These are phyloP conservation scores for Tillandsia fasciculata DNA, from an alignment of 176 grass and related monocot species.

Conservation along the genomic window DNA sequence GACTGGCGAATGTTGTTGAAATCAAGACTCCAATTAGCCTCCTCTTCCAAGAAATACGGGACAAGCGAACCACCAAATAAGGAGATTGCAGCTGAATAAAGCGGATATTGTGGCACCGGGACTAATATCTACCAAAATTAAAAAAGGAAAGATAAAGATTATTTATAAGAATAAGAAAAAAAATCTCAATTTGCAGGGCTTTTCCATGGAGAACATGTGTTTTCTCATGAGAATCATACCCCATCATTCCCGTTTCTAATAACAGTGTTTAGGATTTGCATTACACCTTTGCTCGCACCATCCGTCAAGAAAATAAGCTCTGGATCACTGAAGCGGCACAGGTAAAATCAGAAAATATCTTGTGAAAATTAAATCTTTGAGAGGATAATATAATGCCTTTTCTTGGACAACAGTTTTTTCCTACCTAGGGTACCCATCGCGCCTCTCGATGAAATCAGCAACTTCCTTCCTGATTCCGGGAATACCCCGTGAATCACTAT, in stretches of 20 bases:
- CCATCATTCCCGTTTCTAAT: slow-evolving; percentile 87
- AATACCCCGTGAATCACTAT: slow-evolving; percentile 95
- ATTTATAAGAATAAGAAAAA: background rate
- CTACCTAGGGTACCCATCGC: slow-evolving; percentile 95
- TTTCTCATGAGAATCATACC: slow-evolving; percentile 30
- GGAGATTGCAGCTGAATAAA: slow-evolving; percentile 91
- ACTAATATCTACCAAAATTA: slow-evolving; percentile 70
- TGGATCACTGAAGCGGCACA: slow-evolving; percentile 53
- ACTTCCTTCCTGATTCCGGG: slow-evolving; percentile 93
- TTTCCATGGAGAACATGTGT: background rate
- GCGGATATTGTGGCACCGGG: slow-evolving; percentile 96
- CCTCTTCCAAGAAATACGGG: slow-evolving; percentile 92
- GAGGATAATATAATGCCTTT: background rate
- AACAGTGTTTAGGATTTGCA: slow-evolving; percentile 79
- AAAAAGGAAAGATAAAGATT: slow-evolving; percentile 14
- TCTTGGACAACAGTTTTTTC: background rate
- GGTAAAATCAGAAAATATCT: slow-evolving; percentile 5
- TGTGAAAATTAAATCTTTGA: background rate
- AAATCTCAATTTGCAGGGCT: background rate
- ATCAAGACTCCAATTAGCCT: slow-evolving; percentile 90
- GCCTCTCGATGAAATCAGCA: slow-evolving; percentile 81
- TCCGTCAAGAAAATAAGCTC: slow-evolving; percentile 93
- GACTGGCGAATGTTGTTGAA: slow-evolving; percentile 48
- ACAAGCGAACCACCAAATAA: slow-evolving; percentile 83
- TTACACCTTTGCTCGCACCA: slow-evolving; percentile 93